phyloP scores from a whole-genome alignment of 192 early-diverging fungal species.

The Rhizophlyctis rosea region DNA sequence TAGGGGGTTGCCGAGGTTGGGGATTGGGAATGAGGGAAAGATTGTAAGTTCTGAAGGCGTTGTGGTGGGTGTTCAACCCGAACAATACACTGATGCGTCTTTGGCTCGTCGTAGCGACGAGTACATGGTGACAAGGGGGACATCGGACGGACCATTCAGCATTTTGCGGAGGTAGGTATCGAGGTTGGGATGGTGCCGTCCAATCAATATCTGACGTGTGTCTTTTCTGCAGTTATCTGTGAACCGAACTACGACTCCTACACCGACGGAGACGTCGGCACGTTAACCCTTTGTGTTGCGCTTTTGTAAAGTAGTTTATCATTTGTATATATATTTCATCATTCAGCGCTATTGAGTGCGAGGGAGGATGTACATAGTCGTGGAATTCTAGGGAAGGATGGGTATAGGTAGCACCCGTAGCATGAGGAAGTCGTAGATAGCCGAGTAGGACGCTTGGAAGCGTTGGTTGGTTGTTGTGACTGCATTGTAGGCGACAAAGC shows the following conservation, averaged over 20 bases:
- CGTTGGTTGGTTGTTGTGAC: too few species aligned
- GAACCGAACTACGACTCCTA: background rate
- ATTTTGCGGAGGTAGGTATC: background rate
- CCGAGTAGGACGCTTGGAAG: too few species aligned
- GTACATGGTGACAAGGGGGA: background rate
- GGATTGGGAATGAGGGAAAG: slow-evolving; percentile 34
- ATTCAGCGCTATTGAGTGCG: too few species aligned
- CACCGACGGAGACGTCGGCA: too few species aligned
- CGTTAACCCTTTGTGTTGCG: too few species aligned
- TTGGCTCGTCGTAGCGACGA: background rate
- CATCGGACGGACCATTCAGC: background rate
- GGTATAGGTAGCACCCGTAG: too few species aligned
- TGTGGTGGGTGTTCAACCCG: background rate
- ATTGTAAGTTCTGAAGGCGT: slow-evolving; percentile 5
- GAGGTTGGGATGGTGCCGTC: background rate
- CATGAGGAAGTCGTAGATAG: too few species aligned
- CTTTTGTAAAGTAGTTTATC: too few species aligned
- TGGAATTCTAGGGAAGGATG: too few species aligned
- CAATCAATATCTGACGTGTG: background rate
- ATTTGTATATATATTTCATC: too few species aligned
- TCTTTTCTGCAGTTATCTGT: background rate
- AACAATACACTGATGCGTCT: background rate
- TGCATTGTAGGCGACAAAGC: too few species aligned
- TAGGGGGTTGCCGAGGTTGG: slow-evolving; percentile 69
- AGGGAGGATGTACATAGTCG: too few species aligned